Evolutionary conservation across 208 protist genomes (phyloP), one percentile per base, ranked within the genome.

Genomic region (Acanthamoeba divionensis): DNA sequence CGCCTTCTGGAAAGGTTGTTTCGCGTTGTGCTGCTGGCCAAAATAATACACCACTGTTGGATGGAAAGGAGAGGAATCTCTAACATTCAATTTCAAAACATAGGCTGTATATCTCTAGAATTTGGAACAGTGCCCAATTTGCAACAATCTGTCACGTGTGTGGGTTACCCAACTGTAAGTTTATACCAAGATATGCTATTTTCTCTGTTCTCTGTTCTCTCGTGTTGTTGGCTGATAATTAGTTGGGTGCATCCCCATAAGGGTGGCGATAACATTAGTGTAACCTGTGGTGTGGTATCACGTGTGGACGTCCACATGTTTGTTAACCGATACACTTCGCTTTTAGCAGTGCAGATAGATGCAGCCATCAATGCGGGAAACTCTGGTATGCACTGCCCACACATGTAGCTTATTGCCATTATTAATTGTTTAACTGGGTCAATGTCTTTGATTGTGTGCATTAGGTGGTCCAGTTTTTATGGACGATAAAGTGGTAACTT

Each of bases 321-420:
- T 63, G 67, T 73, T 2, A 88, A 92, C 69, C 65, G 85, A n/a
- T 73, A 29, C 33, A 77, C 67, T 38, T 88, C 90, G 45, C 67
- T 93, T 50, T 50, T 93, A 9, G 69, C 90, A 2, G 67, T 93
- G 21, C 91, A 93, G 85, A 93, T 93, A 36, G 91, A 93, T 48
- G 91, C 91, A 10, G 91, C 91, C 31, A 93, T 93, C 54, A 93
- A 93, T 54, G 31, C 91, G 18, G 91, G 91, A 31, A 93, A 93
- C 38, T 91, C 67, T n/a, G n/a, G n/a, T n/a, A n/a, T n/a, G n/a
- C n/a, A n/a, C n/a, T n/a, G n/a, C n/a, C n/a, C n/a, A n/a, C n/a
- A n/a, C n/a, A n/a, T n/a, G n/a, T n/a, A n/a, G n/a, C n/a, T n/a
- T n/a, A n/a, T n/a, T n/a, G n/a, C n/a, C n/a, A n/a, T n/a, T n/a